Evolutionary conservation across 2,329 filamentous ascomycete species (phyloP).

Genomic region (Aspergillus brasiliensis): DNA sequence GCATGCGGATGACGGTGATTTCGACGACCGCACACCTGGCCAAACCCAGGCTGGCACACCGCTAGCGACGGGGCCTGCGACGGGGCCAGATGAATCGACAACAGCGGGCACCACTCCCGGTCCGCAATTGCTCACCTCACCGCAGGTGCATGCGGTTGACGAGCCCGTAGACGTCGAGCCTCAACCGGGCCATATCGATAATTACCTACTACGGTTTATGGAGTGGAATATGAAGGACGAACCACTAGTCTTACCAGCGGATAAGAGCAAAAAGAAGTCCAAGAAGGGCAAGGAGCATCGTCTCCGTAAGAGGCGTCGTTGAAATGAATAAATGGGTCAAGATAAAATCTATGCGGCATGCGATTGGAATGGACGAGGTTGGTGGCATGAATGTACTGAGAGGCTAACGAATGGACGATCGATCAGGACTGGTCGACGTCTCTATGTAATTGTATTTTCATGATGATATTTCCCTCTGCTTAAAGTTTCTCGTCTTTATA

Average conservation of each 20-base stretch:
- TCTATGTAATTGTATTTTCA: not conserved
- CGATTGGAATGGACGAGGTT: not conserved
- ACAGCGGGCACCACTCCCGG: slow-evolving; percentile 4
- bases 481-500: too few species aligned
- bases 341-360: too few species aligned
- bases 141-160: slow-evolving; percentile 25
- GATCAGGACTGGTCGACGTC: not conserved
- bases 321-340: not conserved
- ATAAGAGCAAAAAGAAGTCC: slow-evolving; percentile 52
- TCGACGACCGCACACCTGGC: slow-evolving; percentile 64
- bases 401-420: not conserved
- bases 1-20: slow-evolving; percentile 81
- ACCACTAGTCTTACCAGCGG: slow-evolving; percentile 50
- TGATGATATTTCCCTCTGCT: not conserved
- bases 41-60: slow-evolving; percentile 38
- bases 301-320: slow-evolving; percentile 41
- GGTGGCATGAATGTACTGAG: not conserved
- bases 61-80: slow-evolving; percentile 38
- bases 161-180: slow-evolving; percentile 42
- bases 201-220: slow-evolving; percentile 74
- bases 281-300: slow-evolving; percentile 52
- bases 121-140: slow-evolving; percentile 15
- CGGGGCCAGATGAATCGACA: slow-evolving; percentile 37
- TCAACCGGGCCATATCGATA: slow-evolving; percentile 66
- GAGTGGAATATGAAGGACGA: slow-evolving; percentile 57